phyloP scores from a whole-genome alignment of 257 asterid species.

The Gentiana dahurica region DNA sequence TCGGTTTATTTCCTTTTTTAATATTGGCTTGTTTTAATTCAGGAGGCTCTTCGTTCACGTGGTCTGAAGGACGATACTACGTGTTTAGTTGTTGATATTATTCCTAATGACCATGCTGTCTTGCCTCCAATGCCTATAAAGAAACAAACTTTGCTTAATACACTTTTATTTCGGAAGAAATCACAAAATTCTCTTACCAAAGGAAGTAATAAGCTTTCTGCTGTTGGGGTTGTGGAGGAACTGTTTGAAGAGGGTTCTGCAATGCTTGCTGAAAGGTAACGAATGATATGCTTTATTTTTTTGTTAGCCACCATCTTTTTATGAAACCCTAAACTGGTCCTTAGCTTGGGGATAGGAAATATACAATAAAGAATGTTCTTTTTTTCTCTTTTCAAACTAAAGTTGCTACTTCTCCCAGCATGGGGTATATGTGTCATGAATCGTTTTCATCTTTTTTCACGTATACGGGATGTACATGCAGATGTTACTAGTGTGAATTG shows the following conservation, averaged over 20 bases:
- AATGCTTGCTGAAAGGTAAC: slow-evolving; percentile 93
- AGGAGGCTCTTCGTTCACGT: slow-evolving; percentile 97
- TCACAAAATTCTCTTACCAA: slow-evolving; percentile 36
- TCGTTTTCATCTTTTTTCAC: too few relatives aligned
- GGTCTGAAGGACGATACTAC: slow-evolving; percentile 99
- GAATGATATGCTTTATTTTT: background rate
- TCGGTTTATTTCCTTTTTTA: background rate
- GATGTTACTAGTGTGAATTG: too few relatives aligned
- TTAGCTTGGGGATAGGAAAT: too few relatives aligned
- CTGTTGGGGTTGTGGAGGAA: slow-evolving; percentile 94
- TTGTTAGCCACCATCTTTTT: too few relatives aligned
- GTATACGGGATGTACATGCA: too few relatives aligned
- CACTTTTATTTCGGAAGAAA: slow-evolving; percentile 59
- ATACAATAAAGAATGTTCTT: too few relatives aligned
- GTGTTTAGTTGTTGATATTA: slow-evolving; percentile 98
- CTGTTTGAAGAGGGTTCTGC: slow-evolving; percentile 99
- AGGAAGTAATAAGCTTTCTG: slow-evolving; percentile 69
- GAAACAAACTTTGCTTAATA: slow-evolving; percentile 57
- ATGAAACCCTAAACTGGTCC: too few relatives aligned
- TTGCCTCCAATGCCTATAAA: slow-evolving; percentile 59
- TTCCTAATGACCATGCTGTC: slow-evolving; percentile 78
- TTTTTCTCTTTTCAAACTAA: too few relatives aligned
- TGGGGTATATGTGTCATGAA: too few relatives aligned
- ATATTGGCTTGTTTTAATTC: slow-evolving; percentile 19
- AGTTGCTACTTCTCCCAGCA: too few relatives aligned